phyloP scores from a whole-genome alignment of 208 protist species.

The Acanthamoeba rhysodes region DNA sequence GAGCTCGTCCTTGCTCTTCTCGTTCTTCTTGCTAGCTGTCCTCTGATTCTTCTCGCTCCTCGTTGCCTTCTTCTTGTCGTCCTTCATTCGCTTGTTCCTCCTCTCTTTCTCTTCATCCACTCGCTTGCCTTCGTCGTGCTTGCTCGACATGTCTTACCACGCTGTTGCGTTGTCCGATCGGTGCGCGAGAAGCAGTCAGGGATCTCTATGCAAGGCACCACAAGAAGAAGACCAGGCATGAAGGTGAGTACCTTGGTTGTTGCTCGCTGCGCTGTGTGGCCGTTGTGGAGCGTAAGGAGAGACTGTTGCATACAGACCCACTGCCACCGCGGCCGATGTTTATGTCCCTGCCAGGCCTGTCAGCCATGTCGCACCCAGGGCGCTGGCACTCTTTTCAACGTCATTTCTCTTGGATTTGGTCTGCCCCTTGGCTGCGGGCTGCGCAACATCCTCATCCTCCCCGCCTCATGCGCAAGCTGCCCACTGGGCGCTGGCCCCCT shows the following conservation, averaged over 20 bases:
- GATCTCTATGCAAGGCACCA: no score
- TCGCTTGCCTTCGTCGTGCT: background rate
- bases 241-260: background rate
- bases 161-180: no score
- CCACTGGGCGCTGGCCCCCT: no score
- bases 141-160: background rate
- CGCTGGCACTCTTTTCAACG: background rate
- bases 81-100: background rate
- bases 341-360: background rate
- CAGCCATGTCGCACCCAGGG: background rate
- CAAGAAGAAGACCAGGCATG: background rate
- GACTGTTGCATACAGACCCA: no score
- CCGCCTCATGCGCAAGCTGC: no score
- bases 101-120: background rate
- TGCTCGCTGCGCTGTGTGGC: background rate
- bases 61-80: background rate
- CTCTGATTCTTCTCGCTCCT: background rate
- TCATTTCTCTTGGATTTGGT: slow-evolving; percentile 23
- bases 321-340: background rate
- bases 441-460: background rate
- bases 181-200: no score
- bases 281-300: background rate
- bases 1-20: background rate
- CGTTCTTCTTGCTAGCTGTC: background rate
- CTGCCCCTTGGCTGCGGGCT: background rate